Evolutionary conservation across 2,329 filamentous ascomycete species (phyloP).

Genomic region (Trichoderma sp.): DNA sequence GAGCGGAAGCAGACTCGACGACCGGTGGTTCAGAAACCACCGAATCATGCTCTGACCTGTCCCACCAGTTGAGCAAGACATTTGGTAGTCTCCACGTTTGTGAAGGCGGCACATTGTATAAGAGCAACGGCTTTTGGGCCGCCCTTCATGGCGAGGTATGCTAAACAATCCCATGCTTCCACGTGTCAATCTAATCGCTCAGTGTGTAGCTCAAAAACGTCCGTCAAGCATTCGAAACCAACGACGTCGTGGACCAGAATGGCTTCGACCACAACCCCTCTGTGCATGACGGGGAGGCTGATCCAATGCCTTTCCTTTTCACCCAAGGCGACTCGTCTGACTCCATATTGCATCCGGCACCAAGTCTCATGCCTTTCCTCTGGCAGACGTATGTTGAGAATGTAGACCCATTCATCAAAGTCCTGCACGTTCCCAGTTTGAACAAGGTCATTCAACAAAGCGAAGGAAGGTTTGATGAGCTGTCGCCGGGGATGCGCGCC

Average conservation of each 20-base stretch:
- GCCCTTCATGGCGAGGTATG: constrained; percentile 39
- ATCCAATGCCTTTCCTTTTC: constrained; percentile 3
- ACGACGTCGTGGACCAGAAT: not conserved
- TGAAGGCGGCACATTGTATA: constrained; percentile 31
- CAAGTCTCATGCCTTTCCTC: constrained; percentile 38
- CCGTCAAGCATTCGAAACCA: constrained; percentile 9
- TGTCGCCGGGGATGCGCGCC: constrained; percentile 31
- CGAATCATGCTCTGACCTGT: not conserved
- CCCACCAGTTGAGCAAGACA: not conserved
- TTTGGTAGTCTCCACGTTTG: constrained; percentile 26
- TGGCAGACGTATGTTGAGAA: constrained; percentile 39
- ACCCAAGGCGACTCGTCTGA: not conserved
- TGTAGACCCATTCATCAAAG: constrained; percentile 40
- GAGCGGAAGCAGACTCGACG: not conserved
- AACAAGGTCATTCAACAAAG: constrained; percentile 30
- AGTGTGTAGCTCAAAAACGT: constrained; percentile 19
- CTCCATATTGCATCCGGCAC: constrained; percentile 32
- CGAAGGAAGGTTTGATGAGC: constrained; percentile 33
- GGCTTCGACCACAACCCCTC: not conserved
- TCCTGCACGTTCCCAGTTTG: constrained; percentile 34
- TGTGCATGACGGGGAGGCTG: not conserved
- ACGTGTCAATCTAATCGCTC: constrained; percentile 24
- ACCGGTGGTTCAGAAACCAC: not conserved
- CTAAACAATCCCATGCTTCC: no score
- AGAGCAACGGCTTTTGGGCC: constrained; percentile 40